phyloP scores from a whole-genome alignment of 306 rosid genomes.

The Prunus mira region DNA sequence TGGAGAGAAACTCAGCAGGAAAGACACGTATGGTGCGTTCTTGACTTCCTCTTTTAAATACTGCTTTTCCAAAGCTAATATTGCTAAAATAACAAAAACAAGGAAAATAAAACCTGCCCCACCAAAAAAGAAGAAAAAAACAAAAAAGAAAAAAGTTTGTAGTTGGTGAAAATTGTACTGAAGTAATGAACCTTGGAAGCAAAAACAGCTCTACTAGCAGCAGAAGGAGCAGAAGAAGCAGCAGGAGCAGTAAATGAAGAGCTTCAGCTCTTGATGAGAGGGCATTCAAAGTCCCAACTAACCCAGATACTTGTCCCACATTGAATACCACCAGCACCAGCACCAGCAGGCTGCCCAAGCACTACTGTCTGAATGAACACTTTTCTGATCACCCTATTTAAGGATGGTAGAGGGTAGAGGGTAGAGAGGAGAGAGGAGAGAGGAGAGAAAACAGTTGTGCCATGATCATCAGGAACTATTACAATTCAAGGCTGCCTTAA shows the following conservation, averaged over 20 bases:
- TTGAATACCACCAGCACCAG: conserved; percentile 45
- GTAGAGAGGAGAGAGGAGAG: too few species aligned
- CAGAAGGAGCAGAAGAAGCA: conserved; percentile 21
- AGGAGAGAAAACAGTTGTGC: conserved; percentile 20
- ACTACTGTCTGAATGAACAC: not conserved
- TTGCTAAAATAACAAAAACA: not conserved
- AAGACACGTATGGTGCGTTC: conserved; percentile 81
- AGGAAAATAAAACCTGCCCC: conserved; percentile 6
- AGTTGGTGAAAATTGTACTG: conserved; percentile 58
- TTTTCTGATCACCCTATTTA: conserved; percentile 50
- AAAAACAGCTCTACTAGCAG: conserved; percentile 25
- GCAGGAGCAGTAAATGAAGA: conserved; percentile 59
- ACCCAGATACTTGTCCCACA: conserved; percentile 49
- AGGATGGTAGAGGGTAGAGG: conserved; percentile 18
- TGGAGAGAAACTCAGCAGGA: conserved; percentile 1
- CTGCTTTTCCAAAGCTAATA: not conserved
- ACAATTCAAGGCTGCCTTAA: conserved; percentile 83
- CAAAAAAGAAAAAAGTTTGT: conserved; percentile 2
- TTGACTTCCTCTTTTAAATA: conserved; percentile 75
- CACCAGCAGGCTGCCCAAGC: not conserved
- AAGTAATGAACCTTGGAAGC: conserved; percentile 45
- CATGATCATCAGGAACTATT: conserved; percentile 46
- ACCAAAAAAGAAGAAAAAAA: not conserved
- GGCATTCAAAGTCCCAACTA: conserved; percentile 79
- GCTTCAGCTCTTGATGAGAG: conserved; percentile 53